Percentiles rank a stretch among this genome's conserved stretches.
Conservation (phyloP, 352 stramenopile genomes). For the Phytophthora parvispora region DNA sequence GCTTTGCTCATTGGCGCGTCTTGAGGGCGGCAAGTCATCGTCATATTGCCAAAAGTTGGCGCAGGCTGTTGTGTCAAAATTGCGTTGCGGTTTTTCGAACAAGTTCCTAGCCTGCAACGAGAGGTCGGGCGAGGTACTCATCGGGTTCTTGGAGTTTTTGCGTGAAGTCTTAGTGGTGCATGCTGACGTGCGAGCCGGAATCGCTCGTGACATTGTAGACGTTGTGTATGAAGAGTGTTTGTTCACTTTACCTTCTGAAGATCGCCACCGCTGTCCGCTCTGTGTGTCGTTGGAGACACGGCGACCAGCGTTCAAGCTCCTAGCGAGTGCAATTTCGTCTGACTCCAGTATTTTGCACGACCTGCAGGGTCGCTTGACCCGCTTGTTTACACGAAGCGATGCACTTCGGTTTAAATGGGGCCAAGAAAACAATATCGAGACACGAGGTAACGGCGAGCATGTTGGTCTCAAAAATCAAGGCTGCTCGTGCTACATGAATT, state of each 20-base stretch:
- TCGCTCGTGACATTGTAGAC: conserved; percentile 76
- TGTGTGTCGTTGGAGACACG: conserved; percentile 85
- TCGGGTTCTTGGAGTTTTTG: conserved; percentile 84
- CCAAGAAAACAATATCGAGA: conserved; percentile 88
- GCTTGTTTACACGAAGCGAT: conserved; percentile 74
- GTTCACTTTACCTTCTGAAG: conserved; percentile 81
- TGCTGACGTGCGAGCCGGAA: conserved; percentile 52
- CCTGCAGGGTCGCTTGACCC: conserved; percentile 62
- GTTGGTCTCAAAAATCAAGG: conserved; percentile 99
- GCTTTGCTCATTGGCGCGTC: conserved; percentile 75
- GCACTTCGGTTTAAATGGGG: conserved; percentile 80
- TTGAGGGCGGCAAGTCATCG: conserved; percentile 54
- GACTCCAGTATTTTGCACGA: conserved; percentile 69
- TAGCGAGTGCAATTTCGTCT: conserved; percentile 84
- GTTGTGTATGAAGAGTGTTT: conserved; percentile 89
- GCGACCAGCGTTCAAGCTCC: conserved; percentile 82
- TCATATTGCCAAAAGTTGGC: conserved; percentile 66
- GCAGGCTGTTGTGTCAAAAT: conserved; percentile 62
- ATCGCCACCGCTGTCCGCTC: conserved; percentile 70
- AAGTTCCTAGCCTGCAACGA: conserved; percentile 88
- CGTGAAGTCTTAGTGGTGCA: conserved; percentile 76
- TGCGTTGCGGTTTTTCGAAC: conserved; percentile 75
- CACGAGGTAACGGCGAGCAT: conserved; percentile 81
- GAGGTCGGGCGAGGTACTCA: conserved; percentile 70
- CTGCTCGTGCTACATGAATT: conserved; percentile 99